Conservation (phyloP, 805 yeast species). For the Myxozyma sirexii region DNA sequence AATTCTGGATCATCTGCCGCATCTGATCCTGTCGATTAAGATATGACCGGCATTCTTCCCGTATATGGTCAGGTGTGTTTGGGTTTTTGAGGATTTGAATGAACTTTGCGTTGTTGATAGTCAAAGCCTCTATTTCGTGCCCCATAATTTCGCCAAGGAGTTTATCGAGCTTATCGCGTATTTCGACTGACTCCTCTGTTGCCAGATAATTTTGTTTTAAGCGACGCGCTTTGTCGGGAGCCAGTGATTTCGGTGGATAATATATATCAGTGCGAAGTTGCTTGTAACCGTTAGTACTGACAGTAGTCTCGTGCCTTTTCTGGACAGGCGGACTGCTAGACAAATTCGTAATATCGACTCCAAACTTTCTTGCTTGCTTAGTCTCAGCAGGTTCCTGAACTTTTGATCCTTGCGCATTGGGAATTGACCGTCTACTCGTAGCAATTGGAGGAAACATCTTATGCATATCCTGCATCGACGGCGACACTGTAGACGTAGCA, state of each 20-base stretch:
- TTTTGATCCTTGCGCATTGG: neutral
- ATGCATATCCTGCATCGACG: slow-evolving; percentile 4
- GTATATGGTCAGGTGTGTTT: neutral
- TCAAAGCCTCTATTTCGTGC: neutral
- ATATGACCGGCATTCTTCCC: slow-evolving; percentile 2
- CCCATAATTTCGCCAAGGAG: slow-evolving; percentile 3
- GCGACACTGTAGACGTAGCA: slow-evolving; percentile 6
- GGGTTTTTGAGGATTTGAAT: neutral
- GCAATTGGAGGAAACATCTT: slow-evolving; percentile 7
- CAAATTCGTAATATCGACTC: slow-evolving; percentile 4
- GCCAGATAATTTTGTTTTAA: too few relatives aligned
- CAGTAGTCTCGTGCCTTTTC: neutral
- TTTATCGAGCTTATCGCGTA: neutral
- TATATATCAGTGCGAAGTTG: too few relatives aligned
- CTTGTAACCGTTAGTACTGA: too few relatives aligned
- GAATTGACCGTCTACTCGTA: neutral
- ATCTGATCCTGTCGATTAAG: slow-evolving; percentile 6
- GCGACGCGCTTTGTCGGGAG: too few relatives aligned
- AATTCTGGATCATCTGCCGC: slow-evolving; percentile 3
- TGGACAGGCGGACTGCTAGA: slow-evolving; percentile 10
- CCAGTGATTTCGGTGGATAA: too few relatives aligned
- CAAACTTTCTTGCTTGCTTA: neutral
- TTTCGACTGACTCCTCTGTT: neutral
- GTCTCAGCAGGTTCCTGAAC: neutral
- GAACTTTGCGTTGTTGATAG: neutral